Conservation (phyloP, 2,329 filamentous ascomycete species). For the Colletotrichum gigasporum region DNA sequence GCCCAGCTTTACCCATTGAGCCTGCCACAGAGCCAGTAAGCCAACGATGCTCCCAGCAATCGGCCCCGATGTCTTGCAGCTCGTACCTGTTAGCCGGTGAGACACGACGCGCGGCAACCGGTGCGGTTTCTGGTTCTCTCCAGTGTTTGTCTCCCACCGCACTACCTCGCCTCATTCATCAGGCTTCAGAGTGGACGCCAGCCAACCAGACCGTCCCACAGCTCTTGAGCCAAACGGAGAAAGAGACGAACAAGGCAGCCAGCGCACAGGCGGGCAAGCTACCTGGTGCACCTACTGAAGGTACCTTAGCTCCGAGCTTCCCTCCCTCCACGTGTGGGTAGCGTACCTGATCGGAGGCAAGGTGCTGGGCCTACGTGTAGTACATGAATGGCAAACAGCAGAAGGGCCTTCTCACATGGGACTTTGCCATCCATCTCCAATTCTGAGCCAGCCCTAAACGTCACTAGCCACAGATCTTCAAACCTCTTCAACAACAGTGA, state of each 20-base stretch:
- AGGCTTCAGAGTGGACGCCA: not conserved
- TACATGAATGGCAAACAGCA: too few relatives aligned
- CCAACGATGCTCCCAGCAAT: too few relatives aligned
- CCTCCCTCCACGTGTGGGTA: conserved; percentile 15
- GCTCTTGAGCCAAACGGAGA: not conserved
- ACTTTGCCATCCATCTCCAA: conserved; percentile 6
- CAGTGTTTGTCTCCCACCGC: not conserved
- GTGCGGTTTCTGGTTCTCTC: not conserved
- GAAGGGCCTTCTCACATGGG: not conserved
- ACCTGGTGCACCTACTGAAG: too few relatives aligned
- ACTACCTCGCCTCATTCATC: not conserved
- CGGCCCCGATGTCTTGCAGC: conserved; percentile 7
- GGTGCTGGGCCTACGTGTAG: conserved; percentile 6
- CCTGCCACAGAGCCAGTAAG: too few relatives aligned
- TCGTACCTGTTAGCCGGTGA: conserved; percentile 1
- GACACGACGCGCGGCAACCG: conserved; percentile 29
- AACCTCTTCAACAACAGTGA: conserved; percentile 19
- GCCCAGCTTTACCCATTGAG: not conserved
- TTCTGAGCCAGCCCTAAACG: conserved; percentile 27
- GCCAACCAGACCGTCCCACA: not conserved
- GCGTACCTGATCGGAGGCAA: conserved; percentile 19
- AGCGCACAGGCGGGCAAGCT: not conserved
- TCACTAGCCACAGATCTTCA: conserved; percentile 33
- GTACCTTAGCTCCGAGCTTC: not conserved
- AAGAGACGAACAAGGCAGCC: not conserved